These are phyloP conservation scores for Monilinia laxa DNA, from an alignment of 2,329 filamentous ascomycete genomes.

Conservation along the genomic window DNA sequence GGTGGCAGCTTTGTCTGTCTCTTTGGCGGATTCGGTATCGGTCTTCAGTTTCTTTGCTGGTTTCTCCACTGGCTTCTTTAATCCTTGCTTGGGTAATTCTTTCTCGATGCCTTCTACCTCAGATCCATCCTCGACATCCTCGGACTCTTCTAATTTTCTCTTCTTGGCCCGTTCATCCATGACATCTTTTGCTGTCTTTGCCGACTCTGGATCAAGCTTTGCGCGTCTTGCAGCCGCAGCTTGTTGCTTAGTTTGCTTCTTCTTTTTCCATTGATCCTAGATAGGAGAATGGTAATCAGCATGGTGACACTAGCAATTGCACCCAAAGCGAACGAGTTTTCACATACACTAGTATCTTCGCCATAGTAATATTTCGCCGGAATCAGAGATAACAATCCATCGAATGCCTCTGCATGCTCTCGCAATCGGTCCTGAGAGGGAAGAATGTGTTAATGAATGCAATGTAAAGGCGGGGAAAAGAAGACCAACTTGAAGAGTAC, in stretches of 20 bases:
- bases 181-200: constrained; percentile 88
- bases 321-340: constrained; percentile 8
- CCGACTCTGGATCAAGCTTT: constrained; percentile 88
- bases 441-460: constrained; percentile 21
- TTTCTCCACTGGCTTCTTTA: constrained; percentile 49
- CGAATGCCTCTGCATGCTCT: constrained; percentile 44
- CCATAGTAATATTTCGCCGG: constrained; percentile 71
- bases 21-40: constrained; percentile 7
- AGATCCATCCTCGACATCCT: constrained; percentile 42
- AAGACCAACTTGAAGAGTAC: constrained; percentile 37
- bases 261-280: constrained; percentile 90
- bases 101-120: constrained; percentile 51
- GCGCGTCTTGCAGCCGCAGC: constrained; percentile 78
- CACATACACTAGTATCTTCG: constrained; percentile 65
- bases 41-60: constrained; percentile 57
- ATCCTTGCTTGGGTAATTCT: constrained; percentile 63
- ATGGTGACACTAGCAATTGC: constrained; percentile 13
- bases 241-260: constrained; percentile 93
- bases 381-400: constrained; percentile 66
- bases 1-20: constrained; percentile 39
- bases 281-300: constrained; percentile 27
- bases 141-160: constrained; percentile 70
- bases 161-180: constrained; percentile 84
- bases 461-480: constrained; percentile 31
- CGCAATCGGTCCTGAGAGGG: constrained; percentile 50